These are phyloP conservation scores for Emydomyces testavorans DNA, from an alignment of 2,329 filamentous ascomycete genomes.

Conservation along the genomic window DNA sequence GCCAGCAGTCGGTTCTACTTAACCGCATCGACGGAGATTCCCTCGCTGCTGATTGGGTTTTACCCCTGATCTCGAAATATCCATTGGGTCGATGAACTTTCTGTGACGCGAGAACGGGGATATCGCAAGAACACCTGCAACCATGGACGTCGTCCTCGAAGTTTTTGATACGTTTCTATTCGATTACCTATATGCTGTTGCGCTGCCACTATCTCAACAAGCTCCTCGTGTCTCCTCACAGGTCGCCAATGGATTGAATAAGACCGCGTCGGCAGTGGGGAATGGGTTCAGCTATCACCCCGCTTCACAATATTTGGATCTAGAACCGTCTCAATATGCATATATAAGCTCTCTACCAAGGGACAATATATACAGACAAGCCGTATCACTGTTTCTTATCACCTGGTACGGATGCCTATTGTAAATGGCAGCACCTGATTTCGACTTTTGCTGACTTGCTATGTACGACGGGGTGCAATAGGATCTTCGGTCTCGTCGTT, in stretches of 20 bases:
- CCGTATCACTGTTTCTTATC: conserved; percentile 64
- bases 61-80: not conserved
- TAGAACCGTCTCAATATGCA: conserved; percentile 62
- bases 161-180: conserved; percentile 68
- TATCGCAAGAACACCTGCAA: not conserved
- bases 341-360: conserved; percentile 67
- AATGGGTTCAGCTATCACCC: conserved; percentile 51
- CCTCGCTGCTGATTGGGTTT: not conserved
- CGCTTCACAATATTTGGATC: conserved; percentile 55
- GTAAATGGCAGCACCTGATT: not conserved
- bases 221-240: conserved; percentile 42
- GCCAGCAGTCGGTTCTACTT: not conserved
- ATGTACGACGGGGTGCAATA: conserved; percentile 33
- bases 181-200: conserved; percentile 63
- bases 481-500: conserved; percentile 71
- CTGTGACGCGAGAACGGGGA: not conserved
- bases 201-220: conserved; percentile 45
- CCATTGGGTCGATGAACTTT: conserved; percentile 3
- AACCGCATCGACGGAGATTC: not conserved
- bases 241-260: conserved; percentile 45
- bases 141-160: conserved; percentile 89
- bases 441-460: not conserved
- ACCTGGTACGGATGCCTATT: conserved; percentile 56
- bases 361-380: conserved; percentile 66
- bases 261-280: conserved; percentile 44